These are phyloP conservation scores for Phaeotremella skinneri DNA, from an alignment of 768 basidiomycete genomes.

Conservation along the genomic window DNA sequence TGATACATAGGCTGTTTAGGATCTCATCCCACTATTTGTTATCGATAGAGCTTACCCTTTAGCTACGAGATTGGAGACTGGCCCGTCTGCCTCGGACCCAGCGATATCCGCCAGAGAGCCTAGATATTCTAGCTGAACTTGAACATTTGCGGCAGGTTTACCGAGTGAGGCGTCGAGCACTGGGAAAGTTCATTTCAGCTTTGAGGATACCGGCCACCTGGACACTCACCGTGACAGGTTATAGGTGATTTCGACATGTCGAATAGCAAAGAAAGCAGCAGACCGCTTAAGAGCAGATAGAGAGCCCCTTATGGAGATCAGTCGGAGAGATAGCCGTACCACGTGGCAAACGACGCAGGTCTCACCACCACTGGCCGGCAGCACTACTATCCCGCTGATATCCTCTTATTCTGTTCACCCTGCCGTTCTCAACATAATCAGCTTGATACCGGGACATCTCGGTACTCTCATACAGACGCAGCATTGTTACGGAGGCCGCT, in stretches of 20 bases:
- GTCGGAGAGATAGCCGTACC: background rate
- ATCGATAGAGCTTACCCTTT: constrained; percentile 57
- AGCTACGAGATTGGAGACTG: constrained; percentile 59
- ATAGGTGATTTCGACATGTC: constrained; percentile 64
- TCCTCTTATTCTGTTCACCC: no score
- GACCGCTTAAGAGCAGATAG: background rate
- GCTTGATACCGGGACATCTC: no score
- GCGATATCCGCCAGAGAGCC: constrained; percentile 10
- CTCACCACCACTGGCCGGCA: background rate
- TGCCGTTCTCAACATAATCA: no score
- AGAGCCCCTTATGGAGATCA: background rate
- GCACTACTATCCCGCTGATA: background rate
- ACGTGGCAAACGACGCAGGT: background rate
- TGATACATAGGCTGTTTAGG: constrained; percentile 42
- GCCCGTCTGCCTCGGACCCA: no score
- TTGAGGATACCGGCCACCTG: no score
- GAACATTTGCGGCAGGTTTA: constrained; percentile 71
- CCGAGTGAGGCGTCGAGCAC: constrained; percentile 84
- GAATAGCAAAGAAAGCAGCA: background rate
- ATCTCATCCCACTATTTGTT: background rate
- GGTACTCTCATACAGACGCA: no score
- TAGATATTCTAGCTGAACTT: constrained; percentile 63
- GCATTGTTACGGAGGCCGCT: no score
- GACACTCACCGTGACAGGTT: constrained; percentile 75
- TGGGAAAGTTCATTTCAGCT: constrained; percentile 53